Conservation (phyloP, 2,329 filamentous ascomycete species). For the Sporothrix euskadiensis region DNA sequence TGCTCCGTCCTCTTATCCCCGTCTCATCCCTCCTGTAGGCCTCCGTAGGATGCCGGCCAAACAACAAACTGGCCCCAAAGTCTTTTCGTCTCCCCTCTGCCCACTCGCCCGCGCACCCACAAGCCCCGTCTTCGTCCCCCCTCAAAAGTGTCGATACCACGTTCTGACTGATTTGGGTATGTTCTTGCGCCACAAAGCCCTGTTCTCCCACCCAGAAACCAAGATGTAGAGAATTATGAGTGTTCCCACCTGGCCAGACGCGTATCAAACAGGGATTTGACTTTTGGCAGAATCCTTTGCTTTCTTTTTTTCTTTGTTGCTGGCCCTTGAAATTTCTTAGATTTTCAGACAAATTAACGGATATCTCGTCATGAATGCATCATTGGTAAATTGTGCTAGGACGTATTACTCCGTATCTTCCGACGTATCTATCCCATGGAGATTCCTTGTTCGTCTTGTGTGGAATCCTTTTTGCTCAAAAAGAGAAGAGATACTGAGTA, state of each 20-base stretch:
- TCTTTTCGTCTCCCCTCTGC: not conserved
- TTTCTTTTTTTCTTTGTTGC: not conserved
- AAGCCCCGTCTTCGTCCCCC: not conserved
- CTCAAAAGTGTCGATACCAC: conserved; percentile 8
- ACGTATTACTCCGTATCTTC: no score
- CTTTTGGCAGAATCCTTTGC: not conserved
- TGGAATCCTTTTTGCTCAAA: not conserved
- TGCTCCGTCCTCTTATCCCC: not conserved
- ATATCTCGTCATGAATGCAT: conserved; percentile 17
- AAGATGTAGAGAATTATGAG: not conserved
- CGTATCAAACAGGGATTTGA: not conserved
- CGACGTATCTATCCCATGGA: no score
- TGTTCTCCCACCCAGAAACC: not conserved
- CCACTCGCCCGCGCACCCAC: not conserved
- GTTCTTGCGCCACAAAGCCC: conserved; percentile 8
- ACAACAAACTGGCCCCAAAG: not conserved
- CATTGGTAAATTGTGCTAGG: not conserved
- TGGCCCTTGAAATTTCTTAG: not conserved
- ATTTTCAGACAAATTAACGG: not conserved
- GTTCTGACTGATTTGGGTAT: conserved; percentile 16
- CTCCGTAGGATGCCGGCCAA: conserved; percentile 6
- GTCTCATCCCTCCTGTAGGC: not conserved
- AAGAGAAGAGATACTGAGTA: not conserved
- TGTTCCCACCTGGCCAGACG: not conserved
- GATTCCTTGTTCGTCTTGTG: not conserved